These are phyloP conservation scores for Herpetomonas tarakana DNA, from an alignment of 208 protist genomes.

Conservation along the genomic window DNA sequence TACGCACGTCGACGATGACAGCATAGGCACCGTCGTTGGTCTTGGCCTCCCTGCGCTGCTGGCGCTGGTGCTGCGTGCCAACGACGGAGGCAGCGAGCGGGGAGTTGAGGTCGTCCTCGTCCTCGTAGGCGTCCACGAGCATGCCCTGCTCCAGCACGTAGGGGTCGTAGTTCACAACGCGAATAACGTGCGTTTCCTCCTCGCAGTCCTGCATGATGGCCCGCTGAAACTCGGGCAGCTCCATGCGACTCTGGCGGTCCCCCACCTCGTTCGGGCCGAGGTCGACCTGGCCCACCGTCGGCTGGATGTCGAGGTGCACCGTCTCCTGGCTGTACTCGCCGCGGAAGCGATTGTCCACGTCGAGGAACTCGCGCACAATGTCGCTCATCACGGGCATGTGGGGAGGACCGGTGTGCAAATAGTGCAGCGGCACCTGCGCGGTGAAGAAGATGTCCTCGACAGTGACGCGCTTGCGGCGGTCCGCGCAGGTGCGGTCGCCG, in stretches of 20 bases:
- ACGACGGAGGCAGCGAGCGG: constrained; percentile 60
- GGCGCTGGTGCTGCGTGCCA: constrained; percentile 25
- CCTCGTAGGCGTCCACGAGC: constrained; percentile 74
- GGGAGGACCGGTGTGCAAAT: constrained; percentile 68
- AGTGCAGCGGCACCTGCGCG: constrained; percentile 83
- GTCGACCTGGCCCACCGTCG: constrained; percentile 83
- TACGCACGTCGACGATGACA: constrained; percentile 79
- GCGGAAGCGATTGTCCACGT: constrained; percentile 88
- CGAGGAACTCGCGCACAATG: constrained; percentile 85
- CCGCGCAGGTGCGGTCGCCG: constrained; percentile 56
- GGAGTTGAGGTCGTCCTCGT: constrained; percentile 57
- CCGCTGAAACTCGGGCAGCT: constrained; percentile 77
- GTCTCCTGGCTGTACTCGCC: constrained; percentile 78
- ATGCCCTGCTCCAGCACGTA: constrained; percentile 88
- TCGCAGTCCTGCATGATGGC: constrained; percentile 78
- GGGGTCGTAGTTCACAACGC: constrained; percentile 89
- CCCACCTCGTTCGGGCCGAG: constrained; percentile 84
- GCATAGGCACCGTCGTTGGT: constrained; percentile 80
- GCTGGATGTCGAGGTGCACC: constrained; percentile 77
- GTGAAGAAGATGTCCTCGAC: constrained; percentile 92
- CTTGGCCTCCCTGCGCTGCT: constrained; percentile 30
- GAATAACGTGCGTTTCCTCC: constrained; percentile 71
- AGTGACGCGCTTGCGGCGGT: constrained; percentile 76
- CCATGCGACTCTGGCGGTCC: constrained; percentile 79
- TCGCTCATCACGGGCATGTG: constrained; percentile 71